phyloP scores from a whole-genome alignment of 169 alveolate species.

The Cryptosporidium xiaoi region DNA sequence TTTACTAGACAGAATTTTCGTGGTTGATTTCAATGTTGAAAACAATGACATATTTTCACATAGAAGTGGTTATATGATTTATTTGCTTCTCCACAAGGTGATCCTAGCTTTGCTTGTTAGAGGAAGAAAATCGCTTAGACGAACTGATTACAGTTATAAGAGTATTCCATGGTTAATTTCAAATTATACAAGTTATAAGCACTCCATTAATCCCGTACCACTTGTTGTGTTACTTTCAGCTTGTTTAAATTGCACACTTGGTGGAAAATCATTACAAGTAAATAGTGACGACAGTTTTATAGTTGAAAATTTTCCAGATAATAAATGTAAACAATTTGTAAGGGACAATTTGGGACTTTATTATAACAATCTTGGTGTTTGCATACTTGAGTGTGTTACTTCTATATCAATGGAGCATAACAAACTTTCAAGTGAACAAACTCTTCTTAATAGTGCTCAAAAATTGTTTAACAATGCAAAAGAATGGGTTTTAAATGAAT shows the following conservation, averaged over 20 bases:
- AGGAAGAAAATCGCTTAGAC: constrained; percentile 61
- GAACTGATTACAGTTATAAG: constrained; percentile 17
- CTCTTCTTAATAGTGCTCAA: constrained; percentile 4
- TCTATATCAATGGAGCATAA: constrained; percentile 42
- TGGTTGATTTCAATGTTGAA: neutral
- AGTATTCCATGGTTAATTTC: constrained; percentile 12
- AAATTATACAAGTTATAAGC: constrained; percentile 29
- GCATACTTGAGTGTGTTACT: constrained; percentile 52
- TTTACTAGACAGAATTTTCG: constrained; percentile 1
- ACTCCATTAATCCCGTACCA: constrained; percentile 24
- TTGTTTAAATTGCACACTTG: constrained; percentile 4
- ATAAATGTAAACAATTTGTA: neutral
- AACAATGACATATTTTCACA: neutral
- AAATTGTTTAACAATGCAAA: neutral
- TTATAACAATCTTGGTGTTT: constrained; percentile 31
- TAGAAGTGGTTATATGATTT: constrained; percentile 6
- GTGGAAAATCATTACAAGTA: neutral
- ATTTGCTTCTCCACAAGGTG: constrained; percentile 27
- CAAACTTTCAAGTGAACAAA: neutral
- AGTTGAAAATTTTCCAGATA: neutral
- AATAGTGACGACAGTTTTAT: neutral
- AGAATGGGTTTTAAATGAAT: constrained; percentile 1
- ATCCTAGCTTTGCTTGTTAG: constrained; percentile 6
- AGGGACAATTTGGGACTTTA: constrained; percentile 17
- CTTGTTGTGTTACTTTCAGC: constrained; percentile 3